Base-by-base conservation (phyloP, 345 rosid genomes). In the Viola odorata region DNA sequence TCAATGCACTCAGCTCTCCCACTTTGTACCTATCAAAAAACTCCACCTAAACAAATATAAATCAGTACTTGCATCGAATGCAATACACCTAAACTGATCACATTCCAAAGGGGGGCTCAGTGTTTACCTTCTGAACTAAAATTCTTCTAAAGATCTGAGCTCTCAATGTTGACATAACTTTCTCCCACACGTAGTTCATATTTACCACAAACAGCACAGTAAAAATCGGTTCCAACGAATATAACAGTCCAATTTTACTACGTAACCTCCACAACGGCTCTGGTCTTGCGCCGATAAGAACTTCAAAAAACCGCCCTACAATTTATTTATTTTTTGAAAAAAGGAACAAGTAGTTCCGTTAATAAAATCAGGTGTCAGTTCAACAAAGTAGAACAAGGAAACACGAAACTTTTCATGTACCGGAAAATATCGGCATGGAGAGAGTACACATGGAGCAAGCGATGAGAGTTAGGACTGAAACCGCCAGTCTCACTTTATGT, bases 1-100 rank as follows among this genome's bases (percentile, higher is more conserved):
- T 79, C 73, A 89, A 75, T 44, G 88, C 94, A 39, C 85, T 81
- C 53, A 89, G 83, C 75, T 92, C 98, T 23, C 96, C 96, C 48
- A 89, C 98, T 96, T 89, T 92, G 78, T 84, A 82, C 15, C 84
- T 78, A 76, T 92, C 96, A 54, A 87, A 92, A 79, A 92, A 89
- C 79, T 87, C 96, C 60, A 79, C 82, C 98, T 92, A 86, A 73
- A 63, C 37, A 42, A 7, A 52, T 15, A 57, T 41, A 44, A 53
- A 38, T 53, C 16, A 3, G 55, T 48, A 39, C 58, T 36, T 10
- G 5, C n/a, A 51, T 40, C n/a, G 50, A 37, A 36, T 37, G 17
- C 17, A 50, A 67, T 55, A 15, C 45, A 58, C 11, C 52, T 2
- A 68, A 48, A 23, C 40, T 32, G 44, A 53, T 5, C 50, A 40